These are phyloP conservation scores for Geotrichum histeridarum DNA, from an alignment of 1,139 yeast genomes.

Conservation along the genomic window DNA sequence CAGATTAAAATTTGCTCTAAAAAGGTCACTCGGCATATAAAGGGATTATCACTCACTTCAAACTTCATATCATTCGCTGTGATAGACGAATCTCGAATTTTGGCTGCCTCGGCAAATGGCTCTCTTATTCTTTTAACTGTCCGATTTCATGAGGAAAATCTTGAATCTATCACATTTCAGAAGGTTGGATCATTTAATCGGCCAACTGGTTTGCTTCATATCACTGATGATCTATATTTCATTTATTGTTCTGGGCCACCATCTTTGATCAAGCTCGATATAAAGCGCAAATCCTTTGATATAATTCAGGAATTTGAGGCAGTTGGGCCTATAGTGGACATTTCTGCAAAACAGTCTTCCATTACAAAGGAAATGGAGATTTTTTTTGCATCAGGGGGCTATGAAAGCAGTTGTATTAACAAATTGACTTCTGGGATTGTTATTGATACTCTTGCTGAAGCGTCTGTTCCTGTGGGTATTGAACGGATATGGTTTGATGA, in stretches of 20 bases:
- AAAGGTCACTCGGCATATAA: too few relatives aligned
- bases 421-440: background rate
- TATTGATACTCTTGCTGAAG: background rate
- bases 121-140: background rate
- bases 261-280: background rate
- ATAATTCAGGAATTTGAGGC: constrained; percentile 5
- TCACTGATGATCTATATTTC: background rate
- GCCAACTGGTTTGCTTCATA: constrained; percentile 3
- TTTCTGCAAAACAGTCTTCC: background rate
- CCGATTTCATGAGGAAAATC: background rate
- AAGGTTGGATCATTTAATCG: background rate
- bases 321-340: constrained; percentile 4
- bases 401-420: background rate
- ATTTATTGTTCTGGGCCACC: constrained; percentile 6
- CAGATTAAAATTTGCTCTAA: too few relatives aligned
- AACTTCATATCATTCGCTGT: background rate
- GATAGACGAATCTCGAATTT: background rate
- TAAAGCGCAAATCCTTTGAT: background rate
- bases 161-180: background rate
- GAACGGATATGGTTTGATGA: constrained; percentile 1
- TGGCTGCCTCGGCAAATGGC: background rate
- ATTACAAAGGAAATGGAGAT: background rate
- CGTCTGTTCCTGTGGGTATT: background rate
- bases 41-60: too few relatives aligned
- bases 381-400: constrained; percentile 5